Percentiles rank a stretch among this genome's conserved stretches.
These are phyloP conservation scores for Flaveria sonorensis DNA, from an alignment of 129 eudicot species.

Conservation along the genomic window DNA sequence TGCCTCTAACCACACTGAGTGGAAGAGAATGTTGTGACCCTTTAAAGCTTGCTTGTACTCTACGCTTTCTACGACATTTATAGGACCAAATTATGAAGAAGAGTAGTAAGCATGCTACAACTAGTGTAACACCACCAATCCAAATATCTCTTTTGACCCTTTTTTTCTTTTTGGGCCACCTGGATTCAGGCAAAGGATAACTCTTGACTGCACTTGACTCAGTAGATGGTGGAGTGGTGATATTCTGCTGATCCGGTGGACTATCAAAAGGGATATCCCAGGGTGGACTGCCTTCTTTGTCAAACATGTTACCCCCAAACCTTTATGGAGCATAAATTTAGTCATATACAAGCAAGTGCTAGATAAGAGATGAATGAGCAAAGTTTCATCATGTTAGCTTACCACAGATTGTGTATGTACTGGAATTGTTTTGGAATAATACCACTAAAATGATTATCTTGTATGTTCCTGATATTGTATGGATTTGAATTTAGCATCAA, in stretches of 20 bases:
- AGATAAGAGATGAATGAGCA: background rate
- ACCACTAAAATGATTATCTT: constrained; percentile 94
- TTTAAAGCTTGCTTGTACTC: constrained; percentile 38
- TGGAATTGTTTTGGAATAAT: constrained; percentile 83
- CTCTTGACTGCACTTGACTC: constrained; percentile 68
- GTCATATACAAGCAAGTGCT: background rate
- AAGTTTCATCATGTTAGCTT: constrained; percentile 24
- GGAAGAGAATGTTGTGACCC: constrained; percentile 53
- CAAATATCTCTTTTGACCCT: constrained; percentile 33
- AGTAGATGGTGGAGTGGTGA: constrained; percentile 62
- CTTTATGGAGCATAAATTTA: constrained; percentile 20
- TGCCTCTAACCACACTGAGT: constrained; percentile 57
- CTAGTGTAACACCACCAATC: constrained; percentile 48
- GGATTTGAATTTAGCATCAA: constrained; percentile 18
- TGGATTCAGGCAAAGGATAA: constrained; percentile 44
- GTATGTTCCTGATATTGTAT: constrained; percentile 68
- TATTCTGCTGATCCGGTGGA: constrained; percentile 47
- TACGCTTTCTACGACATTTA: constrained; percentile 29
- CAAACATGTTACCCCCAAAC: constrained; percentile 78
- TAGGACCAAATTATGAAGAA: constrained; percentile 33
- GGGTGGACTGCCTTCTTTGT: constrained; percentile 65
- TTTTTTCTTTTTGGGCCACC: constrained; percentile 46
- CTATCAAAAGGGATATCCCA: constrained; percentile 70
- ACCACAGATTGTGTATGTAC: constrained; percentile 69
- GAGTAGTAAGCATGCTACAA: constrained; percentile 48